These are phyloP conservation scores for Dryas octopetala DNA, from an alignment of 306 rosid species.

Conservation along the genomic window DNA sequence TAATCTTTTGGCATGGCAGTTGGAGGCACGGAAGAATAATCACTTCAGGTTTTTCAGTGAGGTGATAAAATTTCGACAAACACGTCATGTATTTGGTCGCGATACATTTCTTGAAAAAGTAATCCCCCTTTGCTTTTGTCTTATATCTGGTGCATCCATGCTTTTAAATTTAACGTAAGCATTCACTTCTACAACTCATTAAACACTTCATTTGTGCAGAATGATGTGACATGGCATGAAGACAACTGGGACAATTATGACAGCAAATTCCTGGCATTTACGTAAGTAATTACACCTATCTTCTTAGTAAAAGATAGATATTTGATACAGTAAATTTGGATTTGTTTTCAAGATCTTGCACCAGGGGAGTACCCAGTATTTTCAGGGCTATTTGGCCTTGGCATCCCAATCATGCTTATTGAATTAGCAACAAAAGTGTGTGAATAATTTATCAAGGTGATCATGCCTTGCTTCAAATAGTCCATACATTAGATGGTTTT, in stretches of 20 bases:
- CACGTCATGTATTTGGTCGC: constrained; percentile 52
- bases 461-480: background rate
- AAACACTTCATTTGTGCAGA: constrained; percentile 43
- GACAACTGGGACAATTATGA: constrained; percentile 73
- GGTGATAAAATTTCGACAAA: constrained; percentile 63
- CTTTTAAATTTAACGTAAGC: constrained; percentile 5
- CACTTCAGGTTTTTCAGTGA: constrained; percentile 86
- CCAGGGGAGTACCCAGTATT: background rate
- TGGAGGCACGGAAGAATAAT: constrained; percentile 54
- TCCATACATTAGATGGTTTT: background rate
- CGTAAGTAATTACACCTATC: constrained; percentile 52
- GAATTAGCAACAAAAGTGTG: background rate
- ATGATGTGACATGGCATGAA: constrained; percentile 93
- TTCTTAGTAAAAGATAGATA: background rate
- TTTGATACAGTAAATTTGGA: background rate
- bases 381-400: background rate
- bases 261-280: constrained; percentile 92
- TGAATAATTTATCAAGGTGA: background rate
- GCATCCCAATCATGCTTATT: background rate
- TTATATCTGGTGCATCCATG: constrained; percentile 16
- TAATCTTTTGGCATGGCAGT: constrained; percentile 45
- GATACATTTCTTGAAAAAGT: constrained; percentile 71
- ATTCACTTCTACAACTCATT: constrained; percentile 24
- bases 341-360: background rate
- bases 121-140: constrained; percentile 27